A percentile compares a stretch with the other conserved stretches of the same genome.
Evolutionary conservation across 2,329 filamentous ascomycete species (phyloP).

Genomic region (Coniochaeta prunicola): DNA sequence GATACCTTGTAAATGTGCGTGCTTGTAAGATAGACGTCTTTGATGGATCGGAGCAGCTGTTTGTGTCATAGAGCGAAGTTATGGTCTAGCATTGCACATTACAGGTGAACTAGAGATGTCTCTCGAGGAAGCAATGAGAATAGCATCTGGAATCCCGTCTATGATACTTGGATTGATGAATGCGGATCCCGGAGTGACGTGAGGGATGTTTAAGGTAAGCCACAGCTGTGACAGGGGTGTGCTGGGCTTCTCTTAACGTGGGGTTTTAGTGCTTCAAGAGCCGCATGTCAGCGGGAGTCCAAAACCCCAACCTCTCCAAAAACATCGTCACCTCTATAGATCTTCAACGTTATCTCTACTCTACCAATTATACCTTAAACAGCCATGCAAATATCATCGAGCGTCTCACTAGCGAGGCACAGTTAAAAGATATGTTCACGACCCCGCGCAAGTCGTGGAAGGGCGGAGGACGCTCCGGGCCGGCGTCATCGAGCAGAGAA

Average conservation of each 20-base stretch:
- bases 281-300: neutral
- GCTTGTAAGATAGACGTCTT: neutral
- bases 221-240: neutral
- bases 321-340: neutral
- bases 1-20: neutral
- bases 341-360: neutral
- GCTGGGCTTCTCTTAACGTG: neutral
- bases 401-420: neutral
- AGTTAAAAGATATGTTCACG: slow-evolving; percentile 5
- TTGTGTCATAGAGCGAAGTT: too few species aligned
- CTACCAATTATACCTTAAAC: neutral
- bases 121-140: too few species aligned
- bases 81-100: too few species aligned
- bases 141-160: too few species aligned
- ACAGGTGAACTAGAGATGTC: too few species aligned
- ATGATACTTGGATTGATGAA: neutral
- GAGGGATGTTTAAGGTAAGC: neutral
- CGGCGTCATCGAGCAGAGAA: slow-evolving; percentile 6
- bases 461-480: neutral
- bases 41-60: too few species aligned
- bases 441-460: slow-evolving; percentile 5
- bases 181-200: neutral
- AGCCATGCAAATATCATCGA: neutral
- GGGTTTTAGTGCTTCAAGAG: neutral
- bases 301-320: neutral